Conservation (phyloP, 768 basidiomycete species). For the Tubosaeta brunneosetosa region DNA sequence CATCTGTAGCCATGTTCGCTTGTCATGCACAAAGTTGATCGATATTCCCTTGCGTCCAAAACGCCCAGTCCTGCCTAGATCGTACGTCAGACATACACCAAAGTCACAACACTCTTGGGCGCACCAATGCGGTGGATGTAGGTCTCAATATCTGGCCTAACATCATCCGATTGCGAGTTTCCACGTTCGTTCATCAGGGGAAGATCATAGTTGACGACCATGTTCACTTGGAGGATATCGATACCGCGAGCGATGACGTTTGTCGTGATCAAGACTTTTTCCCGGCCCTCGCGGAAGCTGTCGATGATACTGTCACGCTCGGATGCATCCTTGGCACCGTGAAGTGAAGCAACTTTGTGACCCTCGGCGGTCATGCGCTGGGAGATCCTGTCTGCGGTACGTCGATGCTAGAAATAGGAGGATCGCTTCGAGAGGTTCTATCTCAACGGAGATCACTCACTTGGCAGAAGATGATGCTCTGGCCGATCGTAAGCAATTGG, state of each 20-base stretch:
- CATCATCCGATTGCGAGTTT: conserved; percentile 41
- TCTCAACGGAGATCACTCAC: conserved; percentile 38
- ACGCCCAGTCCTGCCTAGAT: conserved; percentile 88
- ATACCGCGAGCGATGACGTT: conserved; percentile 98
- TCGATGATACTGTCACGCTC: conserved; percentile 94
- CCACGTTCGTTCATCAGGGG: conserved; percentile 76
- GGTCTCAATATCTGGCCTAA: conserved; percentile 85
- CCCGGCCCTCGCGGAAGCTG: conserved; percentile 90
- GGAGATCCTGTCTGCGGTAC: conserved; percentile 90
- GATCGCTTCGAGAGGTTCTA: neutral
- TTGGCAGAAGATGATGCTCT: conserved; percentile 98
- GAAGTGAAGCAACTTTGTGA: conserved; percentile 93
- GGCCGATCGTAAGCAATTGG: conserved; percentile 87
- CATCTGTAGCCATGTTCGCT: conserved; percentile 85
- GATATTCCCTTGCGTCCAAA: conserved; percentile 97
- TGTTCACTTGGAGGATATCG: conserved; percentile 98
- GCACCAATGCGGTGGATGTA: conserved; percentile 96
- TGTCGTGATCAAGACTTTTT: conserved; percentile 97
- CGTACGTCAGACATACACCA: neutral
- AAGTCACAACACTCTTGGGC: conserved; percentile 23
- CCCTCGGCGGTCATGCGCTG: conserved; percentile 88
- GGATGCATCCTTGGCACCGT: conserved; percentile 85
- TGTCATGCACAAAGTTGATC: conserved; percentile 95
- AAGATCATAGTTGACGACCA: conserved; percentile 99
- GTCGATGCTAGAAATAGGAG: conserved; percentile 56